phyloP scores from a whole-genome alignment of 805 yeast species.

The Lachancea dasiensis region DNA sequence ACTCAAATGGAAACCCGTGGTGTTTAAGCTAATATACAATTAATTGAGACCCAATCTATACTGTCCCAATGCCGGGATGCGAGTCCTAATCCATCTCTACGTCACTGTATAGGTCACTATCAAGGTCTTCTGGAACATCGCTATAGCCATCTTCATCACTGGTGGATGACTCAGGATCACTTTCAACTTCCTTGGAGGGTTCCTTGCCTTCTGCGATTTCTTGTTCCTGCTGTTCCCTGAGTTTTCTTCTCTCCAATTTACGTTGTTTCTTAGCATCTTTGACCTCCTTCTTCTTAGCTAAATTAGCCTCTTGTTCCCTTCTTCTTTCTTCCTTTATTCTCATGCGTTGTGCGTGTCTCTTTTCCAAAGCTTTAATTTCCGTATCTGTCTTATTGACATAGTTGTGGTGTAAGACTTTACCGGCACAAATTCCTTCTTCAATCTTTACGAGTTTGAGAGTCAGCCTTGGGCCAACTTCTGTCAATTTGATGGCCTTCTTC shows the following conservation, averaged over 20 bases:
- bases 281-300: conserved; percentile 65
- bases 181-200: neutral
- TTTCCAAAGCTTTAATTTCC: conserved; percentile 59
- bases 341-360: conserved; percentile 55
- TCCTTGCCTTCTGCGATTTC: conserved; percentile 21
- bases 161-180: conserved; percentile 13
- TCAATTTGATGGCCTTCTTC: conserved; percentile 84
- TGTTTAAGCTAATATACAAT: conserved; percentile 6
- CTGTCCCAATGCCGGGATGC: neutral
- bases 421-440: conserved; percentile 86
- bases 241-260: conserved; percentile 47
- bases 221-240: conserved; percentile 28
- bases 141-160: conserved; percentile 35
- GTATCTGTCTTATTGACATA: conserved; percentile 54
- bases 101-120: conserved; percentile 43
- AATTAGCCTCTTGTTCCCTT: conserved; percentile 72
- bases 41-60: neutral
- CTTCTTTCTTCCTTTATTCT: conserved; percentile 65
- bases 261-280: conserved; percentile 70
- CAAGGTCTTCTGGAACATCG: conserved; percentile 41
- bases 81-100: conserved; percentile 24
- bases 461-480: conserved; percentile 90
- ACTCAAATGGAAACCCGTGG: neutral
- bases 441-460: conserved; percentile 71
- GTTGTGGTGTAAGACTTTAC: conserved; percentile 83